Percentiles rank a stretch among this genome's conserved stretches.
Conservation (phyloP, 495 filamentous ascomycete genomes). For the Neurospora tetraspora region DNA sequence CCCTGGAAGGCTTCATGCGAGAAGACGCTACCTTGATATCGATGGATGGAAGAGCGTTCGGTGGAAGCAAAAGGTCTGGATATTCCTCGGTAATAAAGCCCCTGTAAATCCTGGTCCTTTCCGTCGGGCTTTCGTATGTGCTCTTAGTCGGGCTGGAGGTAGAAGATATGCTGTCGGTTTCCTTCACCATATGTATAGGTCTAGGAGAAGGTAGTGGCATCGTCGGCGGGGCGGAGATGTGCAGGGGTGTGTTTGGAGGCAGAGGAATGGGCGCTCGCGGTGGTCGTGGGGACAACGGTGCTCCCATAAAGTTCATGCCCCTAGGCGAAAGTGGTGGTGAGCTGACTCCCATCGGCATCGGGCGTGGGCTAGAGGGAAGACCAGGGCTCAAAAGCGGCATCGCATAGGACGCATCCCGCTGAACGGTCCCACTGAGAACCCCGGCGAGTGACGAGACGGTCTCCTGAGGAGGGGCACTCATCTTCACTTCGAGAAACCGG, state of each 20-base stretch:
- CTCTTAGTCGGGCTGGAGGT: slow-evolving; percentile 23
- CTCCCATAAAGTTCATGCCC: slow-evolving; percentile 38
- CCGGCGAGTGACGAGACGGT: slow-evolving; percentile 37
- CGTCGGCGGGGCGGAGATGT: slow-evolving; percentile 39
- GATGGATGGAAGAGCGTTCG: slow-evolving; percentile 80
- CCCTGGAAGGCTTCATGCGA: slow-evolving; percentile 75
- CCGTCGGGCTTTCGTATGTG: slow-evolving; percentile 20
- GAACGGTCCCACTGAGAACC: slow-evolving; percentile 28
- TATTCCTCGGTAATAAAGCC: slow-evolving; percentile 75
- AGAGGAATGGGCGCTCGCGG: slow-evolving; percentile 57
- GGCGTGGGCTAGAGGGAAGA: slow-evolving; percentile 79
- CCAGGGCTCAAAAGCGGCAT: slow-evolving; percentile 72
- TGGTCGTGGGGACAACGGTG: slow-evolving; percentile 64
- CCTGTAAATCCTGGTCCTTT: slow-evolving; percentile 35
- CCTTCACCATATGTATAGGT: slow-evolving; percentile 29
- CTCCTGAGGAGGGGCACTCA: slow-evolving; percentile 15
- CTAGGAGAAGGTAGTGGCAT: slow-evolving; percentile 27
- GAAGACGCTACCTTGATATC: slow-evolving; percentile 83
- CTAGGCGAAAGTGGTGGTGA: slow-evolving; percentile 63
- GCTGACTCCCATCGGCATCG: slow-evolving; percentile 59
- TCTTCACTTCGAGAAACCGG: slow-evolving; percentile 17
- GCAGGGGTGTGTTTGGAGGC: slow-evolving; percentile 50
- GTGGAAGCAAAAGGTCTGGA: slow-evolving; percentile 72
- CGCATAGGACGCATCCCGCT: slow-evolving; percentile 18
- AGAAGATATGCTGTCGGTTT: slow-evolving; percentile 17